Base-by-base conservation (phyloP, 306 rosid genomes). In the Ormosia emarginata region DNA sequence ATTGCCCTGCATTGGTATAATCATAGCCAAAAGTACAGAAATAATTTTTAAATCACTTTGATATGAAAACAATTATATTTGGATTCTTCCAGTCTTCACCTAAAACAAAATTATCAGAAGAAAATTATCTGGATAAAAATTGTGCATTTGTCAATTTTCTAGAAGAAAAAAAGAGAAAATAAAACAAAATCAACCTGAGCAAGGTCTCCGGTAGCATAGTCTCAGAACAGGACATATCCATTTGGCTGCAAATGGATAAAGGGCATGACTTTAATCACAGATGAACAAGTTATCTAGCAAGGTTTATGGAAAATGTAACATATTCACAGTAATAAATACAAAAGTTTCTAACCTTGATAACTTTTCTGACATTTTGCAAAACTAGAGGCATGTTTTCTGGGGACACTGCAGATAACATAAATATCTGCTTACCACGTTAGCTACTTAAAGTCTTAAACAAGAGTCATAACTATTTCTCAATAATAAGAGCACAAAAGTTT, bases 381-480 rank as follows among this genome's bases (percentile, higher is more conserved):
- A 86, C 93, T 74, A 80, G 78, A 81, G 90, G 77, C 99, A 93
- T 95, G 92, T 90, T 95, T 81, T 93, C 98, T 14, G 99, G 97
- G 52, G 98, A 91, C 56, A 95, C 98, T 90, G 98, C 97, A 89
- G 98, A 95, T 74, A 95, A 86, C 84, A 95, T 90, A 92, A 93
- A 95, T 76, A 93, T 91, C 98, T 95, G 91, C 88, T 92, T 90
- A 91, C 92, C 88, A 79, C 47, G 99, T 95, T 94, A 95, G 97
- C 82, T 40, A 82, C 86, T 76, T 47, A 49, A 49, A 49, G 55
- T 49, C 55, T 49, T 49, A 68, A 80, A 72, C 50, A 74, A 40
- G 57, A 67, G 58, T 43, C 65, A 64, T 53, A 75, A 70, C 41
- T 71, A 58, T 63, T 70, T 52, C 69, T 61, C 62, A 85, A 80